phyloP scores from a whole-genome alignment of 2,329 filamentous ascomycete genomes.

The Arthrobotrys iridis region DNA sequence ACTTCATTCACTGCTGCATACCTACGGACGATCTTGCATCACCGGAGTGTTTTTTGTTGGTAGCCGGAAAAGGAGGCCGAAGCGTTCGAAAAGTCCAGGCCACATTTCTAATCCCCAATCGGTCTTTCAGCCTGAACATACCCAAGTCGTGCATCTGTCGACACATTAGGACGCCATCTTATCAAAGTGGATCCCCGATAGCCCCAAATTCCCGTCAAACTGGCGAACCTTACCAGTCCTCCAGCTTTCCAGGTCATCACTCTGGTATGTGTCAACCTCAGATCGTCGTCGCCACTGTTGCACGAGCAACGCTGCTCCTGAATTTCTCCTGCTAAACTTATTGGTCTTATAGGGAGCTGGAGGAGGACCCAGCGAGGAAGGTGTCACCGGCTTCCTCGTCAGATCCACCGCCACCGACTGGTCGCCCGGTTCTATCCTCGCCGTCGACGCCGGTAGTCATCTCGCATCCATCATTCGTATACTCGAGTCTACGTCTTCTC shows the following conservation, averaged over 20 bases:
- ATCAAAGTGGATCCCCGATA: conserved; percentile 47
- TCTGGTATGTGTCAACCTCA: conserved; percentile 30
- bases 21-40: conserved; percentile 5
- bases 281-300: conserved; percentile 1
- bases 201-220: conserved; percentile 51
- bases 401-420: conserved; percentile 81
- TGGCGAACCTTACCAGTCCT: conserved; percentile 51
- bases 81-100: conserved; percentile 15
- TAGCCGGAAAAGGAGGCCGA: conserved; percentile 11
- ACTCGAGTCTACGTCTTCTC: conserved; percentile 70
- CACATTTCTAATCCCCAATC: conserved; percentile 20
- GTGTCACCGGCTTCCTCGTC: conserved; percentile 87
- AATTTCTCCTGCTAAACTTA: conserved; percentile 12
- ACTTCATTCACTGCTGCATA: background rate
- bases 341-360: conserved; percentile 70
- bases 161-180: conserved; percentile 16
- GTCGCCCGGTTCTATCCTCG: conserved; percentile 82
- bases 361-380: conserved; percentile 88
- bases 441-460: conserved; percentile 93
- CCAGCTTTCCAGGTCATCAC: conserved; percentile 54
- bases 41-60: background rate
- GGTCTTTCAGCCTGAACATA: conserved; percentile 31
- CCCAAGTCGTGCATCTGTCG: conserved; percentile 21
- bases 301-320: conserved; percentile 7
- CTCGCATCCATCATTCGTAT: conserved; percentile 85